phyloP scores from a whole-genome alignment of 805 yeast genomes.

The Jamesozyma rosinii region DNA sequence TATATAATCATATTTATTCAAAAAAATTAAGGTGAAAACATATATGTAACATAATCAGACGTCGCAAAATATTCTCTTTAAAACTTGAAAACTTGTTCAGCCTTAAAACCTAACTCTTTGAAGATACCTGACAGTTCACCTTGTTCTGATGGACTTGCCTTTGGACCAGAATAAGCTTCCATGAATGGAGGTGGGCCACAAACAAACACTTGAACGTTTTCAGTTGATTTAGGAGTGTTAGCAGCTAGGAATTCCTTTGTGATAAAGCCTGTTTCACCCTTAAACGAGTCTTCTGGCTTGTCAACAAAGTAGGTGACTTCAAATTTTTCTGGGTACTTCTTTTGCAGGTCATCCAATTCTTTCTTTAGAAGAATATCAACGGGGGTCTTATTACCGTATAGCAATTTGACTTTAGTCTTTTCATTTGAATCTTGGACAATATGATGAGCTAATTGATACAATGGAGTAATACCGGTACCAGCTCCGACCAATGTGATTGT shows the following conservation, averaged over 20 bases:
- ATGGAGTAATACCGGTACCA: slow-evolving; percentile 94
- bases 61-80: slow-evolving; percentile 33
- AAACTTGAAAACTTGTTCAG: slow-evolving; percentile 84
- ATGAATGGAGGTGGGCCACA: slow-evolving; percentile 95
- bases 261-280: slow-evolving; percentile 66
- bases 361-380: slow-evolving; percentile 74
- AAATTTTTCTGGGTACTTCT: slow-evolving; percentile 68
- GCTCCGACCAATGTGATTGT: slow-evolving; percentile 82
- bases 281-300: slow-evolving; percentile 33
- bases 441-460: slow-evolving; percentile 76
- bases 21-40: too few relatives aligned
- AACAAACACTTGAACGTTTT: slow-evolving; percentile 66
- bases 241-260: slow-evolving; percentile 59
- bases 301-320: slow-evolving; percentile 74
- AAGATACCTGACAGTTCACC: slow-evolving; percentile 88
- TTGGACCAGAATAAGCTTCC: slow-evolving; percentile 78
- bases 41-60: neutral
- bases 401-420: slow-evolving; percentile 76
- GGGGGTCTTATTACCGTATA: slow-evolving; percentile 70
- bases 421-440: slow-evolving; percentile 74
- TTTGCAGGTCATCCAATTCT: slow-evolving; percentile 52
- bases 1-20: too few relatives aligned
- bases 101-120: slow-evolving; percentile 78
- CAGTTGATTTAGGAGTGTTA: slow-evolving; percentile 57
- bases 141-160: slow-evolving; percentile 81